These are phyloP conservation scores for Delonix regia DNA, from an alignment of 306 rosid species.

Conservation along the genomic window DNA sequence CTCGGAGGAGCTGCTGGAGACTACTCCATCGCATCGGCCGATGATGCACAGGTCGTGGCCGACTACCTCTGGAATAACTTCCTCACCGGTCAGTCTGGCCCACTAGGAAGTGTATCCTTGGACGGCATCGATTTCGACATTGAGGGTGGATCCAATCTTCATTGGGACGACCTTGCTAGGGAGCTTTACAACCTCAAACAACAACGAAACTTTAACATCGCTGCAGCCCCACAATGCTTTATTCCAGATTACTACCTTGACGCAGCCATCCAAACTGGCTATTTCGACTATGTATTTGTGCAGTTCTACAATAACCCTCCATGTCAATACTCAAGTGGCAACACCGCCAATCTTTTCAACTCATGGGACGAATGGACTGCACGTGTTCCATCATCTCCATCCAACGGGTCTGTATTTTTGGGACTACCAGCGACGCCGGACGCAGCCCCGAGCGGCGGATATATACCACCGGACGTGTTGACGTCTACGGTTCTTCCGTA, in stretches of 20 bases:
- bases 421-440: constrained; percentile 54
- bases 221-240: constrained; percentile 61
- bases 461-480: constrained; percentile 35
- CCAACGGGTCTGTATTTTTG: constrained; percentile 14
- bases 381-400: neutral
- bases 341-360: neutral
- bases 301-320: constrained; percentile 55
- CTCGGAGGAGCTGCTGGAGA: constrained; percentile 43
- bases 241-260: constrained; percentile 39
- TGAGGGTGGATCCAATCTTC: constrained; percentile 1
- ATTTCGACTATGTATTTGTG: constrained; percentile 56
- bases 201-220: constrained; percentile 22
- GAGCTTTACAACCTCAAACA: constrained; percentile 2
- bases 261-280: constrained; percentile 46
- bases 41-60: constrained; percentile 41
- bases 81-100: constrained; percentile 56
- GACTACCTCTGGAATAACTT: constrained; percentile 48
- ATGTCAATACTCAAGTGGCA: constrained; percentile 37
- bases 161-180: constrained; percentile 49
- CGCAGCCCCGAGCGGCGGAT: constrained; percentile 53
- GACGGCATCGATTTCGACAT: constrained; percentile 66
- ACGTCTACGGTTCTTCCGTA: constrained; percentile 48
- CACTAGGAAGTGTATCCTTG: constrained; percentile 48
- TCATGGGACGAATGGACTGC: constrained; percentile 56
- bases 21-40: constrained; percentile 42